Evolutionary conservation across 495 filamentous ascomycete species (phyloP).

Genomic region (Hyaloscypha variabilis): DNA sequence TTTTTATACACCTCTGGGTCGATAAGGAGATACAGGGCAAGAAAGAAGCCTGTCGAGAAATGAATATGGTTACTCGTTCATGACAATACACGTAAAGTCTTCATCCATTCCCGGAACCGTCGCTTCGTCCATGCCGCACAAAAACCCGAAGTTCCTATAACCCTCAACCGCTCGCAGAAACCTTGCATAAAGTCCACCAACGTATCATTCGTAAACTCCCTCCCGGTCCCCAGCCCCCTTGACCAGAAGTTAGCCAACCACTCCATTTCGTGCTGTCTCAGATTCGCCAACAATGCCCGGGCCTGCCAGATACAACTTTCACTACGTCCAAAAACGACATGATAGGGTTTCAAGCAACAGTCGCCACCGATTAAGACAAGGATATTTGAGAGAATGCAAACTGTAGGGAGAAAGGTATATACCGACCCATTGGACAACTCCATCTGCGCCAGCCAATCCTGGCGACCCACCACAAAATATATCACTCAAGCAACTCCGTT

Average conservation of each 20-base stretch:
- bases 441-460: not conserved
- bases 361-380: slow-evolving; percentile 23
- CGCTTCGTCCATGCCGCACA: slow-evolving; percentile 1
- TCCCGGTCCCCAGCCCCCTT: too few relatives aligned
- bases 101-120: not conserved
- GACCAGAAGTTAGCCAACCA: not conserved
- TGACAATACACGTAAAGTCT: slow-evolving; percentile 19
- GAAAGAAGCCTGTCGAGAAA: not conserved
- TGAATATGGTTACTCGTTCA: slow-evolving; percentile 5
- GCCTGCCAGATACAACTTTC: slow-evolving; percentile 14
- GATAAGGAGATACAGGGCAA: too few relatives aligned
- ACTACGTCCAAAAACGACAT: not conserved
- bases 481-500: slow-evolving; percentile 4
- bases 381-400: slow-evolving; percentile 15
- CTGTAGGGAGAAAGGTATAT: slow-evolving; percentile 22
- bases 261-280: not conserved
- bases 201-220: not conserved
- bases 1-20: too few relatives aligned
- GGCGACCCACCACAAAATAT: not conserved
- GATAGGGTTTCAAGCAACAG: slow-evolving; percentile 3
- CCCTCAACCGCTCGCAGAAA: not conserved
- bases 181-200: not conserved
- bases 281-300: slow-evolving; percentile 1
- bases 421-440: slow-evolving; percentile 13
- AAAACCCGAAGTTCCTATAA: not conserved